Percentiles rank a stretch among this genome's conserved stretches.
These are phyloP conservation scores for Phaeosphaeria sp. DNA, from an alignment of 2,329 filamentous ascomycete species.

Conservation along the genomic window DNA sequence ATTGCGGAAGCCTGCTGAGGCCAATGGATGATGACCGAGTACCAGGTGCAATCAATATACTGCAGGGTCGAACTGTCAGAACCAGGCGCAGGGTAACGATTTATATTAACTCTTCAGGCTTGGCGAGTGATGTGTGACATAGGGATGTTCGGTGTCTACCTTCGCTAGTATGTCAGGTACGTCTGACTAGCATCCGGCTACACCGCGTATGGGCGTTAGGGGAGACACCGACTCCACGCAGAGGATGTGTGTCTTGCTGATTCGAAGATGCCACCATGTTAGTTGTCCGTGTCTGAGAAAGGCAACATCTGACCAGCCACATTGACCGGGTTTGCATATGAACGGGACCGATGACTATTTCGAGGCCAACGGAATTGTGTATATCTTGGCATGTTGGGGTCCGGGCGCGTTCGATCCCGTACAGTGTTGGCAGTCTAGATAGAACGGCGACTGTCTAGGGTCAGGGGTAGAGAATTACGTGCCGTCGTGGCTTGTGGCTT, in stretches of 20 bases:
- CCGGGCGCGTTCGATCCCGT: background rate
- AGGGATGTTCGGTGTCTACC: conserved; percentile 2
- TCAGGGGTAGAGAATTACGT: background rate
- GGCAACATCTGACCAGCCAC: background rate
- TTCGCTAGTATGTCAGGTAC: conserved; percentile 1
- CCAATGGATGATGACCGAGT: conserved; percentile 16
- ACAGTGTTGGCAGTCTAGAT: background rate
- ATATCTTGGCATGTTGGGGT: background rate
- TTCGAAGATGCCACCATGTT: background rate
- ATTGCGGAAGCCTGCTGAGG: conserved; percentile 8
- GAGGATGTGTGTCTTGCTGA: background rate
- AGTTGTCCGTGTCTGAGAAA: background rate
- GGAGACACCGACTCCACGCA: background rate
- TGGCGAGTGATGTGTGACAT: conserved; percentile 5
- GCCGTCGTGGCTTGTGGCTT: background rate
- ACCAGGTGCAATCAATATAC: conserved; percentile 12
- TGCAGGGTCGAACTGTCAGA: conserved; percentile 4
- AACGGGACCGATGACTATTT: background rate
- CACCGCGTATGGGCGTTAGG: background rate
- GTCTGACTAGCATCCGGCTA: background rate
- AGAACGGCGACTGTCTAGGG: background rate
- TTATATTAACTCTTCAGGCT: conserved; percentile 24
- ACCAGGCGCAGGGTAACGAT: conserved; percentile 9
- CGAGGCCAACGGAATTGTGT: background rate
- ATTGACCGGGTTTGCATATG: background rate